A percentile compares a stretch with the other conserved stretches of the same genome.
These are phyloP conservation scores for Akebia trifoliata DNA, from an alignment of 164 flowering plant species.

Conservation along the genomic window DNA sequence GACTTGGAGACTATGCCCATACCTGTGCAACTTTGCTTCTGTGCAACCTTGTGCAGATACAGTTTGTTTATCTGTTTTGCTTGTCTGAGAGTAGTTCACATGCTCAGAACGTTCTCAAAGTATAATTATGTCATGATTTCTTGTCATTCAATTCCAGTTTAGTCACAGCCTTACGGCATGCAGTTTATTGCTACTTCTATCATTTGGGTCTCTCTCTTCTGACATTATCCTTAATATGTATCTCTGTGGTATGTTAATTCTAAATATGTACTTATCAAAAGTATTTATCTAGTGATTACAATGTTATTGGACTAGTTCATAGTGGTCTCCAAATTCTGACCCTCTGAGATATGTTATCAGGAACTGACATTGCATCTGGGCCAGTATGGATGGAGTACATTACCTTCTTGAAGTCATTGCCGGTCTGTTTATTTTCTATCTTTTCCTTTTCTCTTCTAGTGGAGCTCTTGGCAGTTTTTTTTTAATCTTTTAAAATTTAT, in stretches of 20 bases:
- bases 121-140: too few relatives aligned
- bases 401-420: conserved; percentile 69
- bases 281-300: background rate
- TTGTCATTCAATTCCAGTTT: too few relatives aligned
- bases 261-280: background rate
- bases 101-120: too few relatives aligned
- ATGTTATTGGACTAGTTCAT: background rate
- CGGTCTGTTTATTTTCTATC: conserved; percentile 39
- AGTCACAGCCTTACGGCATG: too few relatives aligned
- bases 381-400: conserved; percentile 98
- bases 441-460: background rate
- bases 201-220: background rate
- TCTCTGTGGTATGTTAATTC: too few relatives aligned
- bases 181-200: background rate
- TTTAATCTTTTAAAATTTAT: too few relatives aligned
- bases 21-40: too few relatives aligned
- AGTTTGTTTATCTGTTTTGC: too few relatives aligned
- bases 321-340: background rate
- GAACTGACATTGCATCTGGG: conserved; percentile 89
- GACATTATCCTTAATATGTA: too few relatives aligned
- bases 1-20: too few relatives aligned
- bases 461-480: background rate
- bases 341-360: conserved; percentile 33
- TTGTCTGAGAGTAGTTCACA: too few relatives aligned
- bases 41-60: too few relatives aligned